Evolutionary conservation across 208 protist genomes (phyloP), one percentile per base, ranked within the genome.

Genomic region (Jaenimonas drosophilae): DNA sequence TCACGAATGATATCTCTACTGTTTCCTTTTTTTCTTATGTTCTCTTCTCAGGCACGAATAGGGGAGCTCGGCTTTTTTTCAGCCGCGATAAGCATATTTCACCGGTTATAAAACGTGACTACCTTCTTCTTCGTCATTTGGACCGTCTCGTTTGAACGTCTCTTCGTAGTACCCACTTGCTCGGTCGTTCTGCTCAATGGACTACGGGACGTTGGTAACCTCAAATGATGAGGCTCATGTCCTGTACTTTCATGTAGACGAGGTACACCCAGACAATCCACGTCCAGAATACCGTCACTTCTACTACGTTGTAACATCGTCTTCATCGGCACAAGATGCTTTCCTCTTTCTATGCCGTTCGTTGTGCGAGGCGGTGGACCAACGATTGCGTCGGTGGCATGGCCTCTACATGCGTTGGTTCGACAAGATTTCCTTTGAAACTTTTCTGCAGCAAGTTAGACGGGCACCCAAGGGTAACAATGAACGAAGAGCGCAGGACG

Each of bases 181-280:
- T n/a, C n/a, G n/a, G n/a, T n/a, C n/a, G n/a, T n/a, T n/a, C n/a
- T n/a, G n/a, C n/a, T n/a, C n/a, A n/a, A n/a, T n/a, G n/a, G n/a
- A n/a, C n/a, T n/a, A n/a, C n/a, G n/a, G n/a, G n/a, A n/a, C n/a
- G n/a, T n/a, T n/a, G n/a, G n/a, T n/a, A n/a, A n/a, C n/a, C n/a
- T n/a, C 29, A 1, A 45, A 48, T 14, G n/a, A 24, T 23, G 17
- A 37, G 26, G 75, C 62, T 2, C 31, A 56, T 30, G 65, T 90
- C 11, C 77, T 78, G 29, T 74, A 84, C 39, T 90, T 90, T 38
- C 56, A 57, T 28, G 21, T 90, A 0, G 81, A 90, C 49, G 51
- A 62, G 6, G 43, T 53, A 3, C 59, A 62, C 26, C 74, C 76
- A 23, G 70, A 83, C 39, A 53, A 62, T 21, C 76, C 81, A 1